Percentiles rank a stretch among this genome's conserved stretches.
phyloP scores from a whole-genome alignment of 2,329 filamentous ascomycete genomes.

The Apiospora koreana region DNA sequence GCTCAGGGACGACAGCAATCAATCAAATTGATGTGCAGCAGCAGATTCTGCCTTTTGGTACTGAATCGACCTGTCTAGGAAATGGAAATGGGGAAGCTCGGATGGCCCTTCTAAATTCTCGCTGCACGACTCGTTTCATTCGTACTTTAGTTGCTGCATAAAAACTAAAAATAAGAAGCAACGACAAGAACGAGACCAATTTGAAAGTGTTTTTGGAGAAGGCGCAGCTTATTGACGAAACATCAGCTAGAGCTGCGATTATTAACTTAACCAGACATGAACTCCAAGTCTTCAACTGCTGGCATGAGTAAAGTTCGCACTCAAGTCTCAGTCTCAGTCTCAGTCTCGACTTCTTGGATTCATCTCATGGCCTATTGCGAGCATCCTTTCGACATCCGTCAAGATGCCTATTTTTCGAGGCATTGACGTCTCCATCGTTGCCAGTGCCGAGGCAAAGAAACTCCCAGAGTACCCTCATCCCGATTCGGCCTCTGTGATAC shows the following conservation, averaged over 20 bases:
- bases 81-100: not conserved
- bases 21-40: not conserved
- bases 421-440: constrained; percentile 46
- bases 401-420: constrained; percentile 53
- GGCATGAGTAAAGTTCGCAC: not conserved
- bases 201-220: not conserved
- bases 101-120: not conserved
- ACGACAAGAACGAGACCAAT: constrained; percentile 1
- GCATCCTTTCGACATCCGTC: not conserved
- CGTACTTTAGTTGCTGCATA: not conserved
- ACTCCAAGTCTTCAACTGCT: no score
- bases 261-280: not conserved
- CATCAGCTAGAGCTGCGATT: not conserved
- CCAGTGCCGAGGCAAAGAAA: constrained; percentile 35
- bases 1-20: not conserved
- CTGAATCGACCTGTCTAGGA: not conserved
- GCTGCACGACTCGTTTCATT: constrained; percentile 3
- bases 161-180: constrained; percentile 8
- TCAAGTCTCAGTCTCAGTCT: no score
- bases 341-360: not conserved
- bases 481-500: constrained; percentile 33
- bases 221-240: not conserved
- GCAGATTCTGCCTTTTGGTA: not conserved
- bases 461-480: constrained; percentile 59
- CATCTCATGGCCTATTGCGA: not conserved